These are phyloP conservation scores for Pestalotiopsis sp. DNA, from an alignment of 2,329 filamentous ascomycete species.

Conservation along the genomic window DNA sequence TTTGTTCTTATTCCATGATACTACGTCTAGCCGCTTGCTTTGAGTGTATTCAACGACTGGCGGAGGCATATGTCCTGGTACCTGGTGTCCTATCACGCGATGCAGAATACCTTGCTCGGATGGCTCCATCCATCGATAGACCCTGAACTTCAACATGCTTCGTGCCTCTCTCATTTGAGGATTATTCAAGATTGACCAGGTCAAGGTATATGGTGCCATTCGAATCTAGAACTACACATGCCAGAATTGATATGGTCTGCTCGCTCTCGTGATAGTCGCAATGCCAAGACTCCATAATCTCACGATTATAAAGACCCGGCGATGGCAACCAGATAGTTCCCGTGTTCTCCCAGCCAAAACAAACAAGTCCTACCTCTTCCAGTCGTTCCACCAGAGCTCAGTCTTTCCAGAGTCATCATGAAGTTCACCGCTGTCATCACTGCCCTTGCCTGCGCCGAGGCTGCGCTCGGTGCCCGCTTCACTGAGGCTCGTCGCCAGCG, in stretches of 20 bases:
- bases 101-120: neutral
- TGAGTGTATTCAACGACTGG: neutral
- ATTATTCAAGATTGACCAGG: neutral
- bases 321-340: neutral
- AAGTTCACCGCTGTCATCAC: conserved; percentile 45
- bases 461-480: conserved; percentile 47
- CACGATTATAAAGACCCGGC: neutral
- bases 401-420: conserved; percentile 36
- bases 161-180: neutral
- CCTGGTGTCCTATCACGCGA: neutral
- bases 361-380: neutral
- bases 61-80: neutral
- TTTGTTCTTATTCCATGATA: neutral
- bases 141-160: neutral
- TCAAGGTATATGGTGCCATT: neutral
- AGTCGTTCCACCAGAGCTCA: neutral
- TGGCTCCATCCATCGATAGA: neutral
- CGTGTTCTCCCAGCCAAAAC: neutral
- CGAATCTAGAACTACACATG: neutral
- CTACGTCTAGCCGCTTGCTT: neutral
- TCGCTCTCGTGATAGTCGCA: neutral
- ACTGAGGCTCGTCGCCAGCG: conserved; percentile 35
- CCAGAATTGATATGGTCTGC: neutral
- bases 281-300: neutral
- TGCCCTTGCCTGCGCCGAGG: conserved; percentile 40